Percentiles rank a stretch among this genome's conserved stretches.
phyloP scores from a whole-genome alignment of 1,284 basidiomycete genomes.

The Leccinum solheimii region DNA sequence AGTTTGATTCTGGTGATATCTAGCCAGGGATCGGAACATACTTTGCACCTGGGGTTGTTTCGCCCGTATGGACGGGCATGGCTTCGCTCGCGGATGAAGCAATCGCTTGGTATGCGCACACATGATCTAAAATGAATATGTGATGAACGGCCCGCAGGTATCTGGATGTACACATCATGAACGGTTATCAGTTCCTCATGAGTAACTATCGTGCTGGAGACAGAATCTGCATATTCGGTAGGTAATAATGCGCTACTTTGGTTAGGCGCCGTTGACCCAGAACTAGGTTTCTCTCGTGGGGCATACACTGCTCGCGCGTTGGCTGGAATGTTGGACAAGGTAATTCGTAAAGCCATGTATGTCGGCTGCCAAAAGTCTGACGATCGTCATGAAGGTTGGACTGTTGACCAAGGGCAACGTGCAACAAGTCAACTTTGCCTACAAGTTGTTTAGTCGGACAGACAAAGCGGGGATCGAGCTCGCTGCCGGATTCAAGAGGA shows the following conservation, averaged over 20 bases:
- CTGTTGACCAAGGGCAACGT: conserved; percentile 57
- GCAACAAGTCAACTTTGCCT: conserved; percentile 66
- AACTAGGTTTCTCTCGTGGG: conserved; percentile 68
- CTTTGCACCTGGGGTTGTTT: conserved; percentile 53
- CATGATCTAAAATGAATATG: not conserved
- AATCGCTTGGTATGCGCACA: conserved; percentile 53
- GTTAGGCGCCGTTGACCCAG: conserved; percentile 3
- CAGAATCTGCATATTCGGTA: conserved; percentile 64
- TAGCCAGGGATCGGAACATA: conserved; percentile 67
- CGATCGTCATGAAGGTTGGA: conserved; percentile 45
- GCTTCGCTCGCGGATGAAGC: conserved; percentile 58
- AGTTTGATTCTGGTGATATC: not conserved
- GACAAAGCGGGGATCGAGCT: conserved; percentile 45
- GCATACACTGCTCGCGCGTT: conserved; percentile 77
- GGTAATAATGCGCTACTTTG: conserved; percentile 7
- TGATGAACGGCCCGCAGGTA: conserved; percentile 42
- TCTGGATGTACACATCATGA: conserved; percentile 61
- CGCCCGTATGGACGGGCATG: conserved; percentile 47
- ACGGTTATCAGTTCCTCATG: conserved; percentile 69
- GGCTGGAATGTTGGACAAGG: conserved; percentile 61
- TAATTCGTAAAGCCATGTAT: conserved; percentile 13
- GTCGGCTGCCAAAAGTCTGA: not conserved
- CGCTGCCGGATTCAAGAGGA: conserved; percentile 61
- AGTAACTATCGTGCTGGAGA: conserved; percentile 60
- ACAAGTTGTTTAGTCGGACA: conserved; percentile 56